Evolutionary conservation across 2,329 filamentous ascomycete genomes (phyloP).

Genomic region (Zarea fungicola): DNA sequence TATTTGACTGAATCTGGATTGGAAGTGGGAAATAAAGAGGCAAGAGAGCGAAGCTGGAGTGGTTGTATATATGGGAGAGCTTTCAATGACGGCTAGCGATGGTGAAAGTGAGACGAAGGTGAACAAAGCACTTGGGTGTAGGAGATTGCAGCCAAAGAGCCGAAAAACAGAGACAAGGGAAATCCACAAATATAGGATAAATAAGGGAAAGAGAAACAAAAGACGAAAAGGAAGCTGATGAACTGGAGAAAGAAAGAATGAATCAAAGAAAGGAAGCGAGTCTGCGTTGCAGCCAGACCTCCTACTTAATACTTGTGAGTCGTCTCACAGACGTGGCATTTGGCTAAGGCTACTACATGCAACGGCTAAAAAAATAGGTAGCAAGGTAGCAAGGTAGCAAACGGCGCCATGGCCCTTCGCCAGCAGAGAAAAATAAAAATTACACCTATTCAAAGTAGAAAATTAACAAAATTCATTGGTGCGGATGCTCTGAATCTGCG

Average conservation of each 20-base stretch:
- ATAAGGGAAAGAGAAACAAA: not conserved
- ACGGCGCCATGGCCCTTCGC: too few species aligned
- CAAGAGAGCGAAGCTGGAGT: not conserved
- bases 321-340: not conserved
- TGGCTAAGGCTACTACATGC: too few species aligned
- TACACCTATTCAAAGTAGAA: not conserved
- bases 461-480: slow-evolving; percentile 2
- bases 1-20: not conserved
- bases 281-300: not conserved
- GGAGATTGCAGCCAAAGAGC: not conserved
- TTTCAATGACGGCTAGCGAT: not conserved
- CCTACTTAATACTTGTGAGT: slow-evolving; percentile 1
- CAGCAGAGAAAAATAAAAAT: too few species aligned
- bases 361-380: too few species aligned
- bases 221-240: not conserved
- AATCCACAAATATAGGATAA: not conserved
- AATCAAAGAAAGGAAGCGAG: not conserved
- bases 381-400: too few species aligned
- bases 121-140: not conserved
- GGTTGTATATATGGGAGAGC: not conserved
- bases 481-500: not conserved
- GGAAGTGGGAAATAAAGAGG: not conserved
- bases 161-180: not conserved
- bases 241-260: not conserved
- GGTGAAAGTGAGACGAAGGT: slow-evolving; percentile 9